phyloP scores from a whole-genome alignment of 2,329 filamentous ascomycete species.

The Aplosporella prunicola region DNA sequence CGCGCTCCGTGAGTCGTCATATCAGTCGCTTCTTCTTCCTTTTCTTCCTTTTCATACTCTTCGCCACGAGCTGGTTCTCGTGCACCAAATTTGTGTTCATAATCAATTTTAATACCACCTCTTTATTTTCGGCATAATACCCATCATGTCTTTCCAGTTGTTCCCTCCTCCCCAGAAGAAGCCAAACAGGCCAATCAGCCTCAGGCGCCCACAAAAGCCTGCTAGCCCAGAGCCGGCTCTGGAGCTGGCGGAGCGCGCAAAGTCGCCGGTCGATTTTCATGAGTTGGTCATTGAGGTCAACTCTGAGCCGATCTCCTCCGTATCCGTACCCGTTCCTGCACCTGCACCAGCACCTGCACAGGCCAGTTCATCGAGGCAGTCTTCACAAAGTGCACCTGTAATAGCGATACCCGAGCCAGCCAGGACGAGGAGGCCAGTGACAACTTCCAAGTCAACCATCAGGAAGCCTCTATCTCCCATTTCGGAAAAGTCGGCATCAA shows the following conservation, averaged over 20 bases:
- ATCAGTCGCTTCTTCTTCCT: background rate
- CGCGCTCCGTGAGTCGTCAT: background rate
- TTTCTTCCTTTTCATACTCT: background rate
- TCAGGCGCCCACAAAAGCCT: constrained; percentile 20
- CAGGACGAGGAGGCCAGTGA: no score
- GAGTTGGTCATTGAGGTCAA: constrained; percentile 32
- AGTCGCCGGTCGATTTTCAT: constrained; percentile 26
- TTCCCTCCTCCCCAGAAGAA: constrained; percentile 28
- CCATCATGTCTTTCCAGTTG: constrained; percentile 21
- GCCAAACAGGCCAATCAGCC: constrained; percentile 24
- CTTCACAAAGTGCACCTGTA: constrained; percentile 13
- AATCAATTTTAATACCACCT: constrained; percentile 8
- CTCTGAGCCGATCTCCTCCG: constrained; percentile 13
- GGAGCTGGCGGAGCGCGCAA: constrained; percentile 23
- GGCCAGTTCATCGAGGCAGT: constrained; percentile 14
- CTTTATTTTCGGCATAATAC: background rate
- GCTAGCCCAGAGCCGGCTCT: constrained; percentile 22
- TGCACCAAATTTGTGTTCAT: background rate
- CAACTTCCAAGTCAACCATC: no score
- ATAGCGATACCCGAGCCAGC: no score
- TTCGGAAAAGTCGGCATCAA: no score
- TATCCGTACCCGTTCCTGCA: constrained; percentile 2
- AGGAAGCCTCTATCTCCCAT: no score
- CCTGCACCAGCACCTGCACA: no score
- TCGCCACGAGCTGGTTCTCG: constrained; percentile 9